Evolutionary conservation across 176 grass and related monocot genomes (phyloP), one percentile per base, ranked within the genome.

Genomic region (Poa annua): DNA sequence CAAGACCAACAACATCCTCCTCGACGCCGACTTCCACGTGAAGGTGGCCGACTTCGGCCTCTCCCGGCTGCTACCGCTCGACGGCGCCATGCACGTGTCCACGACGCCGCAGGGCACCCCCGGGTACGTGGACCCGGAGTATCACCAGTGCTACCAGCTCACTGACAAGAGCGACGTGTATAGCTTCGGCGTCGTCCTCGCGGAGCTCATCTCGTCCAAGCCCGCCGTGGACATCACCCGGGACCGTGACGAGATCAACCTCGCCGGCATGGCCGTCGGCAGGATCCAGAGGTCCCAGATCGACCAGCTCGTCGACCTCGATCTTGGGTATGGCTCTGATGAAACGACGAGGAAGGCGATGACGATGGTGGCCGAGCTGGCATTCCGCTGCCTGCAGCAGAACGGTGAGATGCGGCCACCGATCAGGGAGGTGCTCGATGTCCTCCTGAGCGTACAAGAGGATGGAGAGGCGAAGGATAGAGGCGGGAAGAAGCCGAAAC

Each of bases 21-120:
- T 97, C 16, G 94, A 97, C 74, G 80, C 21, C 50, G 20, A 32
- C 48, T 97, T 86, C 85, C 94, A 90, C 81, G 90, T 92, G 12
- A 97, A 97, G 90, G 94, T 97, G 7, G 94, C 88, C 13, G 94
- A 97, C 87, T 97, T 97, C 49, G 94, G 94, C 0, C 91, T 97
- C 26, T 97, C 91, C 13, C 87, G 94, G 2, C 89, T 97, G 65
- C 87, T 97, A 42, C 94, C 94, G 4, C 11, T 32, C 34, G 85
- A 93, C 64, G 85, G 91, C 35, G 94, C 35, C 66, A 97, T 91
- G 13, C 89, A 97, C 32, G 91, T 97, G 4, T 97, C 94, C 36
- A 97, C 94, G 1, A 83, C 94, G 0, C 94, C 94, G 8, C 94
- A 97, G 81, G 94, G 94, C 47, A 97, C 94, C 0, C 94, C 94